phyloP scores from a whole-genome alignment of 164 flowering plant species.

The Protea cynaroides region DNA sequence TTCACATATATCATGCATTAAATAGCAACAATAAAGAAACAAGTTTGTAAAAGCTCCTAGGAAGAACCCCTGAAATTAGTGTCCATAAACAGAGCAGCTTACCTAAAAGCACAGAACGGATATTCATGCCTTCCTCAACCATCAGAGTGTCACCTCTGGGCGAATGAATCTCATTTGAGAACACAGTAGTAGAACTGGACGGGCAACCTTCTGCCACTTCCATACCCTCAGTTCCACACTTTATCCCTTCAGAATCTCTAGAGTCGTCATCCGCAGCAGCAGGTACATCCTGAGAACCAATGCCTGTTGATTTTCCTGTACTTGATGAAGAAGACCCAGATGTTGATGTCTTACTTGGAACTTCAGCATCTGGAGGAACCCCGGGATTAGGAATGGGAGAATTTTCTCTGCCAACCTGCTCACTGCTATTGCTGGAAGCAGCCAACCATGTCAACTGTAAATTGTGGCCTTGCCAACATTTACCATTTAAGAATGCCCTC shows the following conservation, averaged over 20 bases:
- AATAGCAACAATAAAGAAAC: too few species aligned
- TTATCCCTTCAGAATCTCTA: conserved; percentile 20
- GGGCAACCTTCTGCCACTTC: conserved; percentile 21
- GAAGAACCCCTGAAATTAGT: too few species aligned
- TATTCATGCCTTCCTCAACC: conserved; percentile 24
- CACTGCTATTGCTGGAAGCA: conserved; percentile 28
- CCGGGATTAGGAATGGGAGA: conserved; percentile 20
- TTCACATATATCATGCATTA: too few species aligned
- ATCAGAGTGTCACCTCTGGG: conserved; percentile 18
- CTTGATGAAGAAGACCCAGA: conserved; percentile 14
- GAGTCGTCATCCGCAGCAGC: conserved; percentile 21
- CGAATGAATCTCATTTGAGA: conserved; percentile 18
- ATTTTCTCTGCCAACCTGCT: conserved; percentile 23
- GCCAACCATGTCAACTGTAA: conserved; percentile 66
- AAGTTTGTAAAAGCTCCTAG: too few species aligned
- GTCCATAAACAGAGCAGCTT: conserved; percentile 21
- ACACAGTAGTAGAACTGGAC: conserved; percentile 13
- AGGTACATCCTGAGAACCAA: conserved; percentile 21
- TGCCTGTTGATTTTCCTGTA: conserved; percentile 17
- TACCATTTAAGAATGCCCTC: conserved; percentile 69
- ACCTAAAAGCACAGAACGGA: conserved; percentile 43
- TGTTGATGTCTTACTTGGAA: conserved; percentile 10
- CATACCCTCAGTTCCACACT: conserved; percentile 9
- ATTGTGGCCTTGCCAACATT: conserved; percentile 68
- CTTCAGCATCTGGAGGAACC: conserved; percentile 21